phyloP scores from a whole-genome alignment of 2,329 filamentous ascomycete species.

The Corynespora cassiicola region DNA sequence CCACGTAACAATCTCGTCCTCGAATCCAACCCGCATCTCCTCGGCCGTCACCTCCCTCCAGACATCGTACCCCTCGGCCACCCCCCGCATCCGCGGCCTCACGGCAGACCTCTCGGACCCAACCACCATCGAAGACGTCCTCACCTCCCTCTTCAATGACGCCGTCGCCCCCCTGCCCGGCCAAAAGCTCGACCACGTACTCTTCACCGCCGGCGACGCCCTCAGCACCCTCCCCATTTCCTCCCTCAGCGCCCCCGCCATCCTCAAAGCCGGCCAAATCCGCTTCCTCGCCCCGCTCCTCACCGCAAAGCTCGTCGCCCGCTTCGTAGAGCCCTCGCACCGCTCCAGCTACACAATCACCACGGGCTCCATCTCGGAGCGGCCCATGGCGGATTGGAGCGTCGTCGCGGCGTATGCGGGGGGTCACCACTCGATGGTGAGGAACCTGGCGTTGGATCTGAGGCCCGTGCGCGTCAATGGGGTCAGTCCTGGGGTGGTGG shows the following conservation, averaged over 20 bases:
- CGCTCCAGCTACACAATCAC: conserved; percentile 63
- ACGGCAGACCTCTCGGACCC: conserved; percentile 57
- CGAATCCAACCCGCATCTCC: conserved; percentile 57
- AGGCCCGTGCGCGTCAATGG: conserved; percentile 69
- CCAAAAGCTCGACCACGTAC: conserved; percentile 60
- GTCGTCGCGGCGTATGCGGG: conserved; percentile 57
- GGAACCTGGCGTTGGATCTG: conserved; percentile 67
- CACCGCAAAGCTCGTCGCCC: conserved; percentile 57
- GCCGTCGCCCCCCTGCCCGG: conserved; percentile 35
- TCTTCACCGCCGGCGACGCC: conserved; percentile 63
- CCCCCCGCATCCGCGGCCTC: conserved; percentile 50
- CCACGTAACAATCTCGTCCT: conserved; percentile 66
- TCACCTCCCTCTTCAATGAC: conserved; percentile 54
- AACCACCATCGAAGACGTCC: conserved; percentile 54
- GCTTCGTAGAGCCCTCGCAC: conserved; percentile 51
- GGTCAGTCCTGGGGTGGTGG: conserved; percentile 62
- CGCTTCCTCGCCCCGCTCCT: conserved; percentile 60
- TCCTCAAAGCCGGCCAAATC: conserved; percentile 55
- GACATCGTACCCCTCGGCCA: conserved; percentile 50
- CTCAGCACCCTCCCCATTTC: conserved; percentile 49
- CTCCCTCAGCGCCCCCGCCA: conserved; percentile 50
- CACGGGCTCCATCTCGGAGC: conserved; percentile 58
- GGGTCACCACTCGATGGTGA: conserved; percentile 60
- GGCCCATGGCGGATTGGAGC: conserved; percentile 60
- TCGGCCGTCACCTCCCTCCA: conserved; percentile 54